A percentile compares a stretch with the other conserved stretches of the same genome.
phyloP scores from a whole-genome alignment of 1,139 yeast species.

The Debaryomyces udenii region DNA sequence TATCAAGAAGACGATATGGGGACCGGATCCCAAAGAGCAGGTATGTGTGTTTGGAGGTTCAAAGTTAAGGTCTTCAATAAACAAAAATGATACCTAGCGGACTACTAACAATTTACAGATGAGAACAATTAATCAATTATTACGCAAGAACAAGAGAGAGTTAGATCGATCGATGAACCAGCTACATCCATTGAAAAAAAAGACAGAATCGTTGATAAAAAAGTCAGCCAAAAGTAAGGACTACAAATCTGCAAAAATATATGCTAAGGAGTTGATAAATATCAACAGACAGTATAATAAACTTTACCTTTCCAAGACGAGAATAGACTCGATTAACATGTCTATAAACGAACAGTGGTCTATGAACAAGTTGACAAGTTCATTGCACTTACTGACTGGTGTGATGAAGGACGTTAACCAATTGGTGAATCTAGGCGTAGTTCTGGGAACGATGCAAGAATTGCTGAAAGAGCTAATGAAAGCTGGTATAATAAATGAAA shows the following conservation, averaged over 20 bases:
- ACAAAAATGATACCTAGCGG: too few relatives aligned
- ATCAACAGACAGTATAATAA: conserved; percentile 75
- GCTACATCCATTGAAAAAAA: conserved; percentile 62
- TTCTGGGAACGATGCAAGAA: conserved; percentile 83
- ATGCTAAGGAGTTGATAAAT: conserved; percentile 80
- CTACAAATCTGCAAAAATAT: conserved; percentile 68
- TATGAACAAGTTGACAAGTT: conserved; percentile 78
- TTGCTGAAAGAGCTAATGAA: conserved; percentile 85
- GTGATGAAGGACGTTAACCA: conserved; percentile 90
- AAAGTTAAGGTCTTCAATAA: too few relatives aligned
- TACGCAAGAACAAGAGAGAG: conserved; percentile 84
- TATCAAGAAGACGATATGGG: conserved; percentile 85
- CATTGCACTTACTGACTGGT: conserved; percentile 75
- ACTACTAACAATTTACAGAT: conserved; percentile 49
- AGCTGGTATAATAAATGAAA: conserved; percentile 91
- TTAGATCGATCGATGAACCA: conserved; percentile 77
- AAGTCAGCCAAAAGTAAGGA: conserved; percentile 81
- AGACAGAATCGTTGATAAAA: conserved; percentile 76
- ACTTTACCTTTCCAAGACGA: conserved; percentile 79
- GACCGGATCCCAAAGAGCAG: conserved; percentile 95
- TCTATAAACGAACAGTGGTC: conserved; percentile 93
- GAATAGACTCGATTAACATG: conserved; percentile 82
- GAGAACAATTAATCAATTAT: conserved; percentile 76
- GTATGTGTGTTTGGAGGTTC: conserved; percentile 31
- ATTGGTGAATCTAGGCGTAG: conserved; percentile 76